Evolutionary conservation across 2,329 filamentous ascomycete species (phyloP).

Genomic region (Xylaria sp.): DNA sequence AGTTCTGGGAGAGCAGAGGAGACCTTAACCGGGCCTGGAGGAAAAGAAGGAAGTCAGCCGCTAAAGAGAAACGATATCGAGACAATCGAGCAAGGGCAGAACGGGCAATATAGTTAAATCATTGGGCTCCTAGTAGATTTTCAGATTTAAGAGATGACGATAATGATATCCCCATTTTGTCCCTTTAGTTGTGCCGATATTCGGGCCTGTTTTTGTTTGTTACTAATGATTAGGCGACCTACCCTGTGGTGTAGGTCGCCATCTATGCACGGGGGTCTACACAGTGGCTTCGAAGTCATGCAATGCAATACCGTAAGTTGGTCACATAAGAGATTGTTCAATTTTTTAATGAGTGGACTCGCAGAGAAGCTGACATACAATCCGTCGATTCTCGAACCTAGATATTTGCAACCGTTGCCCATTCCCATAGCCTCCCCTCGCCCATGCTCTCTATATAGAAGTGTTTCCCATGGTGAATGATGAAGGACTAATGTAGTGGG

Average conservation of each 20-base stretch:
- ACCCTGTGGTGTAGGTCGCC: not conserved
- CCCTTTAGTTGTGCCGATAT: too few species aligned
- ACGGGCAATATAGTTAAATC: slow-evolving; percentile 51
- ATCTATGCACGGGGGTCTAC: not conserved
- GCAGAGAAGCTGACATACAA: slow-evolving; percentile 3
- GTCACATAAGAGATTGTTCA: slow-evolving; percentile 28
- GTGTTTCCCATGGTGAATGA: slow-evolving; percentile 9
- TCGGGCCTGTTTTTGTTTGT: not conserved
- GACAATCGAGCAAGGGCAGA: slow-evolving; percentile 69
- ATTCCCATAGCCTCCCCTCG: not conserved
- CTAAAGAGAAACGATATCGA: slow-evolving; percentile 74
- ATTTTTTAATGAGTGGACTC: slow-evolving; percentile 37
- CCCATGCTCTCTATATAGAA: slow-evolving; percentile 2
- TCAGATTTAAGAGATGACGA: slow-evolving; percentile 1
- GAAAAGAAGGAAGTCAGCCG: slow-evolving; percentile 68
- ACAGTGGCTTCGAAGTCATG: not conserved
- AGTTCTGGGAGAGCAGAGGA: slow-evolving; percentile 75
- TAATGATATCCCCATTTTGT: slow-evolving; percentile 21
- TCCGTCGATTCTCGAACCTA: slow-evolving; percentile 13
- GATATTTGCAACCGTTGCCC: slow-evolving; percentile 16
- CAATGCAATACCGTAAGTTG: not conserved
- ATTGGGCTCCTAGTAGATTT: not conserved
- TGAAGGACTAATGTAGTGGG: slow-evolving; percentile 5
- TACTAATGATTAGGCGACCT: not conserved
- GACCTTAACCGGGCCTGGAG: slow-evolving; percentile 75